Base-by-base conservation (phyloP, 2,329 filamentous ascomycete genomes). In the Fusarium luffae region DNA sequence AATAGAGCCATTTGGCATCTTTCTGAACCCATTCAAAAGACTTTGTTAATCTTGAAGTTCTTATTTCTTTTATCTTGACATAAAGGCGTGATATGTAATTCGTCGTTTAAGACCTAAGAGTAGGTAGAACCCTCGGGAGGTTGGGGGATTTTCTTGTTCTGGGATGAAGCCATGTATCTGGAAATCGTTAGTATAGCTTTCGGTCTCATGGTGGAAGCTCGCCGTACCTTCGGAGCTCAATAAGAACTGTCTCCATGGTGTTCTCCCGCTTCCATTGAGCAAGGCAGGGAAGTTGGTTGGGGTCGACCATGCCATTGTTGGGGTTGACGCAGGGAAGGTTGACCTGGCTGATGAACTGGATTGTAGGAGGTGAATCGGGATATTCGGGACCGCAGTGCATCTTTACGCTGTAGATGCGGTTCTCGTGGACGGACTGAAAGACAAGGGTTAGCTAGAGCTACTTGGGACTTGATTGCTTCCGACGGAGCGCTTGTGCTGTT, bases 361-460 rank as follows among this genome's bases (percentile, higher is more conserved):
- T 93, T 54, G 91, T 90, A 1, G 96, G 96, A 47, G 96, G 96
- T 68, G 88, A 85, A 79, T 97, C 94, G 54, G 96, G 96, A 80
- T 99, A 99, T 61, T 92, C 85, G 50, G 90, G 86, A 68, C 94
- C 94, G 84, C 96, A 99, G 84, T 97, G 92, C 84, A 99, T 97
- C 82, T 95, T 97, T 76, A 99, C 88, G 74, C 93, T 97, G 86
- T 99, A 99, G 84, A 99, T 99, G 77, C 96, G 92, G 83, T 99
- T 99, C 86, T 99, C 96, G 80, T 98, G 95, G 68, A 91, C 94
- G 82, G 94, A 97, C 93, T 96, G 77, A 42, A 14, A 41, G 40
- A 42, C 16, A 41, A 57, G 42, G 47, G 52, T 74, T 66, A 73
- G 61, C 40, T 28, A 28, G 41, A 34, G 25, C 40, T 48, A 32